These are phyloP conservation scores for Apophysomyces ossiformis DNA, from an alignment of 371 early-diverging fungal genomes.

Conservation along the genomic window DNA sequence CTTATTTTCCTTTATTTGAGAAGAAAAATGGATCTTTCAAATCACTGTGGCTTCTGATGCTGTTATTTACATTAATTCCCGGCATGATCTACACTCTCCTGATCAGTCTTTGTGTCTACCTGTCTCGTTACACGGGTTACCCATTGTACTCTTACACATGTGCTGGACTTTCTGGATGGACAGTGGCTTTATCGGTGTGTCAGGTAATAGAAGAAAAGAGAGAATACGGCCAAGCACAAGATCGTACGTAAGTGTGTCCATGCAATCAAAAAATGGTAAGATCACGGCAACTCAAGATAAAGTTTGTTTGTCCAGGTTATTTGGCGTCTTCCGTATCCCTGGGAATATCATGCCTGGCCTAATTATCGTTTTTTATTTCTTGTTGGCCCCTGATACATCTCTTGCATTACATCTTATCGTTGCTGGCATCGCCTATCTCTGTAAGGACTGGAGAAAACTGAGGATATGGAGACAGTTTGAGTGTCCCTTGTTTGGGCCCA, in stretches of 20 bases:
- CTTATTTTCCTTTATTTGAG: slow-evolving; percentile 24
- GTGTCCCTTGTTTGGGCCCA: no score
- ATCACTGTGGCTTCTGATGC: slow-evolving; percentile 17
- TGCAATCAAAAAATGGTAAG: not conserved
- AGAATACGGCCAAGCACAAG: slow-evolving; percentile 16
- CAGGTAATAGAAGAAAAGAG: slow-evolving; percentile 25
- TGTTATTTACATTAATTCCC: slow-evolving; percentile 17
- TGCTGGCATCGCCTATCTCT: slow-evolving; percentile 19
- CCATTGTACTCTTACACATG: not conserved
- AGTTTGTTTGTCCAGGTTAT: slow-evolving; percentile 18
- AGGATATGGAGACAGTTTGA: no score
- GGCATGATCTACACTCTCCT: slow-evolving; percentile 7
- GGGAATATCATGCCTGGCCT: slow-evolving; percentile 23
- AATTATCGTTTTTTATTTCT: slow-evolving; percentile 25
- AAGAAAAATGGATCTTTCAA: slow-evolving; percentile 23
- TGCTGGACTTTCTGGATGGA: slow-evolving; percentile 32
- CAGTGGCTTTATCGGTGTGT: slow-evolving; percentile 27
- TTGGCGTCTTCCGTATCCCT: slow-evolving; percentile 35
- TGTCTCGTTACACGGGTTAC: not conserved
- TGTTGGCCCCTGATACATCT: slow-evolving; percentile 29
- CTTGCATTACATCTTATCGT: slow-evolving; percentile 21
- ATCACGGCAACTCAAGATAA: not conserved
- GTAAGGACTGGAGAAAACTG: slow-evolving; percentile 9
- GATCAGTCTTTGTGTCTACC: not conserved
- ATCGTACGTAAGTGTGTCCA: slow-evolving; percentile 26